phyloP scores from a whole-genome alignment of 2,329 filamentous ascomycete species.

The Fusarium heterosporum region DNA sequence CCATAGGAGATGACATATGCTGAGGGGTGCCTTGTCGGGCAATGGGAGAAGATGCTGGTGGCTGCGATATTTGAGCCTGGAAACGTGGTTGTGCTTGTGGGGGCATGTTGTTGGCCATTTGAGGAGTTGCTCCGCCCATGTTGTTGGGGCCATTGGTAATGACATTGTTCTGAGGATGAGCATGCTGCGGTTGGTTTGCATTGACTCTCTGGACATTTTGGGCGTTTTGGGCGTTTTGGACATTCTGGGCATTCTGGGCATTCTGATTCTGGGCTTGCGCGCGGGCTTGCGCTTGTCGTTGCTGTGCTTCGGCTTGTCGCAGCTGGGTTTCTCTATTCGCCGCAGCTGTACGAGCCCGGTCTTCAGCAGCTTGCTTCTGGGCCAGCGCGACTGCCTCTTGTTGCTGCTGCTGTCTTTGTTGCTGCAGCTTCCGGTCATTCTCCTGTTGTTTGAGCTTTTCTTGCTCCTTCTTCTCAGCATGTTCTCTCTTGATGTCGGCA shows the following conservation, averaged over 20 bases:
- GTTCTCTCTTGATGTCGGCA: conserved; percentile 82
- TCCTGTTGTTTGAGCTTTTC: conserved; percentile 77
- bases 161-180: conserved; percentile 55
- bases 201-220: conserved; percentile 47
- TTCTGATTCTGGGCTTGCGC: conserved; percentile 47
- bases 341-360: conserved; percentile 55
- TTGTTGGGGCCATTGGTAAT: conserved; percentile 54
- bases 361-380: conserved; percentile 58
- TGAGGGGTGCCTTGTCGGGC: conserved; percentile 72
- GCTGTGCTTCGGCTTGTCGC: conserved; percentile 54
- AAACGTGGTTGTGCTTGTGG: conserved; percentile 61
- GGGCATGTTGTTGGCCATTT: conserved; percentile 55
- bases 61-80: conserved; percentile 68
- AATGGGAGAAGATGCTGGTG: conserved; percentile 75
- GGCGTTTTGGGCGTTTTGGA: conserved; percentile 44
- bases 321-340: conserved; percentile 52
- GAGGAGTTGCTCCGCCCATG: conserved; percentile 53
- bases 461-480: conserved; percentile 80
- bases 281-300: conserved; percentile 51
- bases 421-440: conserved; percentile 65
- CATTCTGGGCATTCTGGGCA: conserved; percentile 45
- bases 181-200: conserved; percentile 50
- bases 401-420: conserved; percentile 57
- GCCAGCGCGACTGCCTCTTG: conserved; percentile 59
- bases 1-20: conserved; percentile 73